Evolutionary conservation across 2,329 filamentous ascomycete genomes (phyloP), one percentile per base, ranked within the genome.

Genomic region (Amauroascus verrucosus): DNA sequence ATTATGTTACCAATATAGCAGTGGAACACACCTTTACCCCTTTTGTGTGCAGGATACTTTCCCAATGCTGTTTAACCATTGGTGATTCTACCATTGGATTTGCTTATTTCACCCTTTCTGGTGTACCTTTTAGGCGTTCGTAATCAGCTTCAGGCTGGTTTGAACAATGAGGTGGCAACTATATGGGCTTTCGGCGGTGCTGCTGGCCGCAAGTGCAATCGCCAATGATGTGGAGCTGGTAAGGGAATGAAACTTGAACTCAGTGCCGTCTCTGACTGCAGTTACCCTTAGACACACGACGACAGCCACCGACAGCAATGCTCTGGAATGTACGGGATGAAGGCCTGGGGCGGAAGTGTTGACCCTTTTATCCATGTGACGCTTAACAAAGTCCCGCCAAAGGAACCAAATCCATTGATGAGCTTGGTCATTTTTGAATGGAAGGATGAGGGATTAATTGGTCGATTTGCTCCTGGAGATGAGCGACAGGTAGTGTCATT

Each of bases 351-450:
- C 62, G 91, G 91, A 55, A 80, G 82, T 33, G 80, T 88, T 56
- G 88, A 96, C 62, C 91, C 91, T 18, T 95, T 88, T 72, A 95
- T 97, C 67, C 78, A 85, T 61, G 79, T 88, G 67, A 88, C 88
- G 65, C 94, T 95, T 64, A 72, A 85, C 38, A 77, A 80, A 58
- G 70, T 75, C 70, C 77, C 72, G 65, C 69, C 79, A 63, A 72
- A 78, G 54, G 76, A 83, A 53, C 73, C 78, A 44, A 85, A 95
- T 66, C 85, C 86, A 4, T 75, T 88, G 41, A 84, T 89, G 59
- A 94, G 88, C 68, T 72, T 96, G 61, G 77, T 95, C 50, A 84
- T 98, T 58, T 98, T 95, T 68, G 91, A 98, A 71, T 98, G 90
- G 88, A 83, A 79, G 60, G 93, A 98, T 65, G 83, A 86, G 65